These are phyloP conservation scores for Collybia nuda DNA, from an alignment of 768 basidiomycete genomes.

Conservation along the genomic window DNA sequence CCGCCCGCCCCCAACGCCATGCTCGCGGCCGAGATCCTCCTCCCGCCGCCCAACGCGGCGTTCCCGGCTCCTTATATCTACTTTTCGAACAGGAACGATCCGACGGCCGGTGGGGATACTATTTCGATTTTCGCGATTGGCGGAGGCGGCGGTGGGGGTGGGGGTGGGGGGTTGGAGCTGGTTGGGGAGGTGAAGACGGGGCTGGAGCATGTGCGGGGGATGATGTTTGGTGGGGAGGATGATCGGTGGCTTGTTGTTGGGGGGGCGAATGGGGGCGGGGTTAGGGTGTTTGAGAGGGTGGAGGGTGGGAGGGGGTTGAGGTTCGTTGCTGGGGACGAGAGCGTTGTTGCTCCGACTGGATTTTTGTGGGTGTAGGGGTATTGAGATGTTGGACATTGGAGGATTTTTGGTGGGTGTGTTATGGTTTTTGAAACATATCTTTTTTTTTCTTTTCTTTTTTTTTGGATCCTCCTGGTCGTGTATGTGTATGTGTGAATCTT, in stretches of 20 bases:
- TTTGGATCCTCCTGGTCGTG: too few species aligned
- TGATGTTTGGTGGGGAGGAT: slow-evolving; percentile 63
- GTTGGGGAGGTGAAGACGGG: slow-evolving; percentile 68
- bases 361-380: slow-evolving; percentile 56
- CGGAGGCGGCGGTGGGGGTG: too few species aligned
- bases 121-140: slow-evolving; percentile 74
- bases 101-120: slow-evolving; percentile 66
- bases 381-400: too few species aligned
- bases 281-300: slow-evolving; percentile 69
- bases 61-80: slow-evolving; percentile 66
- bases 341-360: slow-evolving; percentile 47
- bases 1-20: slow-evolving; percentile 45
- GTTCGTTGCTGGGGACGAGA: slow-evolving; percentile 46
- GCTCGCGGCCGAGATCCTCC: slow-evolving; percentile 70
- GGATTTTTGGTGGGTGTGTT: too few species aligned
- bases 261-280: slow-evolving; percentile 61
- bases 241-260: slow-evolving; percentile 65
- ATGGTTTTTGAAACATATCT: too few species aligned
- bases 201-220: slow-evolving; percentile 67
- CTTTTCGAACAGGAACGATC: slow-evolving; percentile 75
- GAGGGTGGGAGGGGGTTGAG: slow-evolving; percentile 57
- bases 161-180: too few species aligned
- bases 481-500: too few species aligned
- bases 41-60: slow-evolving; percentile 49
- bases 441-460: too few species aligned